These are phyloP conservation scores for Tulasnella sp. DNA, from an alignment of 768 basidiomycete species.

Conservation along the genomic window DNA sequence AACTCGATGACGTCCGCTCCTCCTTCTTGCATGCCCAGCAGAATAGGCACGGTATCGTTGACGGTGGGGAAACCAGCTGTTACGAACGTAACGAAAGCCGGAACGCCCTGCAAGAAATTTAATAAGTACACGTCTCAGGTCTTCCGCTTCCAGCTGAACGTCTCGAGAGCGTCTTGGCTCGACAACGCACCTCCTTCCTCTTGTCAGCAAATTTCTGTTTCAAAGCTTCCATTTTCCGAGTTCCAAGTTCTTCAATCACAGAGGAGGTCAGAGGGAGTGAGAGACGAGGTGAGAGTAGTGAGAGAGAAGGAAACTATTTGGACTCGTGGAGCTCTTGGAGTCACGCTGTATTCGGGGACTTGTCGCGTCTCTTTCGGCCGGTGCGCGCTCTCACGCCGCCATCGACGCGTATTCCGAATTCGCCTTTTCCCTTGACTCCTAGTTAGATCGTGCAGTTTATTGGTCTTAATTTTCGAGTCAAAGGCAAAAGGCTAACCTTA, in stretches of 20 bases:
- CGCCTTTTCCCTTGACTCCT: background rate
- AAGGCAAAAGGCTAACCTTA: background rate
- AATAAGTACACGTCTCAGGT: too few species aligned
- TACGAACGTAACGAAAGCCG: slow-evolving; percentile 83
- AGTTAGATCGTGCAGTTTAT: background rate
- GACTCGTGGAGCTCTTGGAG: slow-evolving; percentile 24
- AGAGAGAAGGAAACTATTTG: background rate
- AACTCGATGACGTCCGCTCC: slow-evolving; percentile 95
- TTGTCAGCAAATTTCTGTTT: slow-evolving; percentile 71
- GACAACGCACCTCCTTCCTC: slow-evolving; percentile 54
- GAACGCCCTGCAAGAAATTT: slow-evolving; percentile 49
- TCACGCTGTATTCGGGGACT: slow-evolving; percentile 14
- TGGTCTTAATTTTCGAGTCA: background rate
- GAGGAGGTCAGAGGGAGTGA: background rate
- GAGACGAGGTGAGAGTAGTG: background rate
- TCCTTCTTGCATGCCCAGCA: slow-evolving; percentile 91
- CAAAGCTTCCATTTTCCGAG: slow-evolving; percentile 55
- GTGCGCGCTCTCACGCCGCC: slow-evolving; percentile 16
- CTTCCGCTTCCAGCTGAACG: too few species aligned
- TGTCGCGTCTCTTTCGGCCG: slow-evolving; percentile 15
- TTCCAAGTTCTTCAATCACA: background rate
- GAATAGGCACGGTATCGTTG: slow-evolving; percentile 79
- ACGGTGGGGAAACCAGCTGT: slow-evolving; percentile 89
- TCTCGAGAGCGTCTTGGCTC: too few species aligned
- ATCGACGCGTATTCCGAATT: background rate